These are phyloP conservation scores for Kwoniella newhampshirensis DNA, from an alignment of 768 basidiomycete species.

Conservation along the genomic window DNA sequence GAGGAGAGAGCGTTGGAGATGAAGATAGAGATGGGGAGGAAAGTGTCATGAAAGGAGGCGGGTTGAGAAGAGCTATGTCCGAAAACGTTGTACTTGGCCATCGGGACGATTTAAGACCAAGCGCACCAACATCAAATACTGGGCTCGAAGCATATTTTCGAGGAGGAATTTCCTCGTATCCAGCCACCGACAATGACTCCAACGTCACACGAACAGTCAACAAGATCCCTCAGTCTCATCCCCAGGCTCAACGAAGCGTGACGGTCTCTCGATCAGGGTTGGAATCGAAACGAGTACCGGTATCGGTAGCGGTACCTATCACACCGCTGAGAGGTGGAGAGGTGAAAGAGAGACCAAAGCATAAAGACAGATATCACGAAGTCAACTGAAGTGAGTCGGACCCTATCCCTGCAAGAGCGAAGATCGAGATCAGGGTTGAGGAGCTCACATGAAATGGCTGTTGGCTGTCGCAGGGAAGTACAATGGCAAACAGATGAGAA, in stretches of 20 bases:
- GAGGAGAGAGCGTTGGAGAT: not conserved
- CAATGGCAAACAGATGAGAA: constrained; percentile 45
- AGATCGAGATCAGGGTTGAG: not conserved
- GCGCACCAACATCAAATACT: too few relatives aligned
- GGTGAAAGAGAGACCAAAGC: constrained; percentile 33
- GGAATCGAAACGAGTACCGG: not conserved
- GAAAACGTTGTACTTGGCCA: constrained; percentile 9
- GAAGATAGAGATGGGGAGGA: not conserved
- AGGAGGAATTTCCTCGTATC: too few relatives aligned
- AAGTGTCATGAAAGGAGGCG: not conserved
- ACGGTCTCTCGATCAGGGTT: not conserved
- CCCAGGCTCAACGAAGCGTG: too few relatives aligned
- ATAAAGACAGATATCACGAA: constrained; percentile 47
- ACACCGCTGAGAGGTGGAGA: not conserved
- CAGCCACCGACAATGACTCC: too few relatives aligned
- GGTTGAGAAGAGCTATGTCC: constrained; percentile 15
- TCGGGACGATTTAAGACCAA: not conserved
- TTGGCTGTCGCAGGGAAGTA: constrained; percentile 29
- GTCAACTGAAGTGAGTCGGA: constrained; percentile 42
- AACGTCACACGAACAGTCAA: too few relatives aligned
- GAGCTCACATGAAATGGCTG: not conserved
- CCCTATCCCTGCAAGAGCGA: not conserved
- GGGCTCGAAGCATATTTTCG: too few relatives aligned
- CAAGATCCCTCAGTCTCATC: too few relatives aligned
- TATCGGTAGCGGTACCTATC: not conserved